phyloP scores from a whole-genome alignment of 2,329 filamentous ascomycete species.

The Cladorrhinum sp. region DNA sequence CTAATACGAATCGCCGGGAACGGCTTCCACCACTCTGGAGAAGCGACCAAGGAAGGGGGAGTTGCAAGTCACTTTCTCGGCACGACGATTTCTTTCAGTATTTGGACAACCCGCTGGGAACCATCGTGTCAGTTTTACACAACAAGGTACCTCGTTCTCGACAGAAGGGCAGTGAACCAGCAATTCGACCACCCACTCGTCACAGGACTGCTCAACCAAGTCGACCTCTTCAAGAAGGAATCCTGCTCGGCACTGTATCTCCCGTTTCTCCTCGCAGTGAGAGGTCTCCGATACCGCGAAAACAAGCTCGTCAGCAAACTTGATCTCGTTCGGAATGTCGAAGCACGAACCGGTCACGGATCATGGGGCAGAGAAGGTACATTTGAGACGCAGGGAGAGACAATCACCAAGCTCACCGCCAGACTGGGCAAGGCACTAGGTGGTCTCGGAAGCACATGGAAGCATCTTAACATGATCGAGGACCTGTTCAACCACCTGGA shows the following conservation, averaged over 20 bases:
- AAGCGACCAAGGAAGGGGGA: not conserved
- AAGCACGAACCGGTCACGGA: not conserved
- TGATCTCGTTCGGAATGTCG: not conserved
- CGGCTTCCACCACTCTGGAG: not conserved
- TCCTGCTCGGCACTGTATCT: slow-evolving; percentile 1
- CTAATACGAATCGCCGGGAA: not conserved
- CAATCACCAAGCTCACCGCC: not conserved
- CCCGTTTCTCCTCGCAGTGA: not conserved
- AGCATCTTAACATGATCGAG: not conserved
- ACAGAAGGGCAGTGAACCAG: not conserved
- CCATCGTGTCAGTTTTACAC: not conserved
- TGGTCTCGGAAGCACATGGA: not conserved
- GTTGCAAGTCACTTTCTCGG: not conserved
- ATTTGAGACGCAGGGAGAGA: not conserved
- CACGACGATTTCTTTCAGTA: not conserved
- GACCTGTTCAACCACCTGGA: not conserved
- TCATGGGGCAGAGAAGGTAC: not conserved
- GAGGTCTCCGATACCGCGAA: not conserved
- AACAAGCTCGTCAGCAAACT: not conserved
- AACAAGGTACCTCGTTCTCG: not conserved
- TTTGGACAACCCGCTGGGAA: not conserved
- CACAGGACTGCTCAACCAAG: not conserved
- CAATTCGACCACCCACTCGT: not conserved
- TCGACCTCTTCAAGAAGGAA: not conserved
- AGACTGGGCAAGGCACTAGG: not conserved